Base-by-base conservation (phyloP, 2,329 filamentous ascomycete species). In the Neurospora sp. region DNA sequence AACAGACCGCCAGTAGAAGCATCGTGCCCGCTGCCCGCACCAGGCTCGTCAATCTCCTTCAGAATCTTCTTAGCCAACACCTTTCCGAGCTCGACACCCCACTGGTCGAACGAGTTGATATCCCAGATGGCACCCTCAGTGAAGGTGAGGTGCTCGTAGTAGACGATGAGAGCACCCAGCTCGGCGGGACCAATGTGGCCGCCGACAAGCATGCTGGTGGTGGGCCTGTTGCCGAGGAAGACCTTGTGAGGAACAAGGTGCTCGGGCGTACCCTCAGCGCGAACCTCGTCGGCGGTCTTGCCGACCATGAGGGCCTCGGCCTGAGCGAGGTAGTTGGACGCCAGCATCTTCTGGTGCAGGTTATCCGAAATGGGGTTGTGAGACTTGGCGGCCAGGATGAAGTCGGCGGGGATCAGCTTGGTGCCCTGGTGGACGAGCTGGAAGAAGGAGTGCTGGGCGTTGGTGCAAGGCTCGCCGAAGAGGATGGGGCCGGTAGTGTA, bases 381-480 rank as follows among this genome's bases (percentile, higher is more conserved):
- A 70, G 93, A 96, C 85, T 97, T 89, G 74, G 93, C 94, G 46
- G 96, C 96, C 76, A 99, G 85, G 84, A 99, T 96, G 85, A 99
- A 99, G 83, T 99, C 96, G 76, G 95, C 91, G 17, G 96, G 96
- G 79, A 99, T 98, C 78, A 99, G 90, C 89, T 98, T 98, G 77
- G 96, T 99, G 78, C 96, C 96, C 83, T 99, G 96, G 87, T 99
- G 96, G 71, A 99, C 90, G 67, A 99, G 91, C 87, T 99, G 96
- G 91, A 97, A 99, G 90, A 99, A 99, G 72, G 96, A 98, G 88
- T 99, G 96, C 85, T 99, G 96, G 66, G 96, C 96, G 80, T 99
- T 99, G 81, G 96, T 99, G 82, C 93, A 96, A 69, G 96, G 96
- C 86, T 99, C 96, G 79, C 96, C 96, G 80, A 99, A 99, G 73